Percentiles rank a stretch among this genome's conserved stretches.
Conservation (phyloP, 805 yeast species). For the Barnettozyma sp. region DNA sequence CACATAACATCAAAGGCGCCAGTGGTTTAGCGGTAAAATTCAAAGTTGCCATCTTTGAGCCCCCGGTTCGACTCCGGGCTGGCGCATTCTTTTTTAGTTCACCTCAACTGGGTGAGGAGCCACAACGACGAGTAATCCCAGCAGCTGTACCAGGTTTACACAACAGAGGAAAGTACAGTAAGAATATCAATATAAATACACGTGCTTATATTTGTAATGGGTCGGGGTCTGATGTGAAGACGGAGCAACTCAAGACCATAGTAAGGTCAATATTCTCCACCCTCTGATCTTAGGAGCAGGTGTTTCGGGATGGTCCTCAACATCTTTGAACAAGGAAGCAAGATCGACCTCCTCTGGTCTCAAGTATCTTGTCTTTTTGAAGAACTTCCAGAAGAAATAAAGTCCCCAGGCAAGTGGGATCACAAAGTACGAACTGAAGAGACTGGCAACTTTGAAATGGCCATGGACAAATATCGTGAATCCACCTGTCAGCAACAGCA, state of each 20-base stretch:
- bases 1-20: slow-evolving; percentile 30
- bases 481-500: slow-evolving; percentile 31
- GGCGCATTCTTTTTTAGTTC: slow-evolving; percentile 30
- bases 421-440: slow-evolving; percentile 13
- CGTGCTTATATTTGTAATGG: too few species aligned
- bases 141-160: too few species aligned
- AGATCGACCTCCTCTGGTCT: slow-evolving; percentile 36
- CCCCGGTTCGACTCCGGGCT: slow-evolving; percentile 59
- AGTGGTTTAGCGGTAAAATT: slow-evolving; percentile 53
- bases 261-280: slow-evolving; percentile 12
- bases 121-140: too few species aligned
- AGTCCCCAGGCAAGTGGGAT: slow-evolving; percentile 25
- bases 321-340: slow-evolving; percentile 24
- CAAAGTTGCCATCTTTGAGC: slow-evolving; percentile 53
- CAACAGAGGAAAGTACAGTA: too few species aligned
- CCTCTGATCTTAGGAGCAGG: slow-evolving; percentile 12
- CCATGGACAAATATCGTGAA: slow-evolving; percentile 28
- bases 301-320: slow-evolving; percentile 25
- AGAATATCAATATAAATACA: too few species aligned
- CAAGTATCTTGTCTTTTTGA: slow-evolving; percentile 27
- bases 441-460: slow-evolving; percentile 13
- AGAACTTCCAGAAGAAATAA: slow-evolving; percentile 28
- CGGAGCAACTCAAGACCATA: slow-evolving; percentile 16
- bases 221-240: too few species aligned
- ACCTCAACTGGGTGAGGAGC: too few species aligned